These are phyloP conservation scores for Graphilbum sp. DNA, from an alignment of 2,329 filamentous ascomycete genomes.

Conservation along the genomic window DNA sequence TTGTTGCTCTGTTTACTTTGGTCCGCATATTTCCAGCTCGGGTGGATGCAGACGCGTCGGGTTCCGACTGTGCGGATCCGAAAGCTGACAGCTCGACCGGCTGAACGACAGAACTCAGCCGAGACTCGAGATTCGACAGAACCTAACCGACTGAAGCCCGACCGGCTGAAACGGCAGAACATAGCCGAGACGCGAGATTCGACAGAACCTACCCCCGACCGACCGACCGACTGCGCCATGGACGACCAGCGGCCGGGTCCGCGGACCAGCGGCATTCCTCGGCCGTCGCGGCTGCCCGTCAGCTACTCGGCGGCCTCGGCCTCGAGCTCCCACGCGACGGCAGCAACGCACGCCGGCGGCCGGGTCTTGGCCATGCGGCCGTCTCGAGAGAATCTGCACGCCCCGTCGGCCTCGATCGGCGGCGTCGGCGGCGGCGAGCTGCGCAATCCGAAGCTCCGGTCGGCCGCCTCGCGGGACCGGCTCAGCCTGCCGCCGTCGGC, in stretches of 20 bases:
- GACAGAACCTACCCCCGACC: too few relatives aligned
- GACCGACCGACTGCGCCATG: too few relatives aligned
- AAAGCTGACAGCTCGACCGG: neutral
- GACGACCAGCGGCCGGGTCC: constrained; percentile 6
- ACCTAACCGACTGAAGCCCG: too few relatives aligned
- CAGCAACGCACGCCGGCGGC: neutral
- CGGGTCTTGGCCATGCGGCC: neutral
- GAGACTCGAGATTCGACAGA: too few relatives aligned
- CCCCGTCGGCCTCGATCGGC: constrained; percentile 8
- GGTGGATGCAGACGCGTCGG: too few relatives aligned
- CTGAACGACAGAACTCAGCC: too few relatives aligned
- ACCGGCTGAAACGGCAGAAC: too few relatives aligned
- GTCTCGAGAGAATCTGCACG: neutral
- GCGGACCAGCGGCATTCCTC: constrained; percentile 8
- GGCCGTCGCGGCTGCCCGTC: constrained; percentile 8
- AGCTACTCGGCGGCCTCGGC: neutral
- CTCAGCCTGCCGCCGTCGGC: constrained; percentile 13
- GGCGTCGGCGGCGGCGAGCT: constrained; percentile 16
- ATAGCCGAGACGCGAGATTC: too few relatives aligned
- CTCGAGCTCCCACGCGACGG: neutral
- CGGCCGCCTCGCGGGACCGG: constrained; percentile 23
- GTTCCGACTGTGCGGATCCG: neutral
- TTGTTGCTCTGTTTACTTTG: too few relatives aligned
- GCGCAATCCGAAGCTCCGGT: constrained; percentile 23
- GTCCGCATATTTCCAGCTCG: too few relatives aligned